Evolutionary conservation across 2,329 filamentous ascomycete genomes (phyloP).

Genomic region (Penicillium sp.): DNA sequence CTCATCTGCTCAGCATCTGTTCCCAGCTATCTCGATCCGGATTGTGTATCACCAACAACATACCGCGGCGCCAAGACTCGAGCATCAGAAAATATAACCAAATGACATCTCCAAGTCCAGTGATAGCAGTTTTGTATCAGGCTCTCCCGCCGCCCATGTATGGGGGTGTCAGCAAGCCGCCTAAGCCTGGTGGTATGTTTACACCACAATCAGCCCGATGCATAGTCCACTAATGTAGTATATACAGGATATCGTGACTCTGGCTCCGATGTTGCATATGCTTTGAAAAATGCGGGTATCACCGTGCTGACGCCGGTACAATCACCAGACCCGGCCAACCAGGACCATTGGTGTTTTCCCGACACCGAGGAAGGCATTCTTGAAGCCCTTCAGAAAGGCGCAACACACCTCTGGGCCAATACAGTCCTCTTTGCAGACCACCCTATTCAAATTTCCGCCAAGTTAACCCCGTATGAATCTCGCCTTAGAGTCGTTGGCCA

Average conservation of each 20-base stretch:
- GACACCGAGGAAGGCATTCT: constrained; percentile 47
- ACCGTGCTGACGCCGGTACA: constrained; percentile 33
- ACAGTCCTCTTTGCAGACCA: constrained; percentile 51
- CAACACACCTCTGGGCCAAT: constrained; percentile 52
- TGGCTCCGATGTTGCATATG: constrained; percentile 50
- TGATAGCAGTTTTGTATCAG: constrained; percentile 49
- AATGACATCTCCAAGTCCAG: constrained; percentile 5
- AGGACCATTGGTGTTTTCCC: constrained; percentile 44
- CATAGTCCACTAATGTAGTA: neutral
- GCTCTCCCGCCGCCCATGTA: constrained; percentile 48
- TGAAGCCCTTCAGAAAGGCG: constrained; percentile 39
- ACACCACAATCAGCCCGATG: neutral
- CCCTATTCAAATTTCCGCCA: constrained; percentile 46
- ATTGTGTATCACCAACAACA: neutral
- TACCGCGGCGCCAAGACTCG: neutral
- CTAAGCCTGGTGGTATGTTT: constrained; percentile 47
- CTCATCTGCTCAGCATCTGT: neutral
- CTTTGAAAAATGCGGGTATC: constrained; percentile 32
- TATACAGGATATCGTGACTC: constrained; percentile 49
- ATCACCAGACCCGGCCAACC: constrained; percentile 28
- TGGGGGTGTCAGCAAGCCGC: constrained; percentile 49
- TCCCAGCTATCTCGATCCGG: neutral
- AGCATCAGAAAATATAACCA: neutral
- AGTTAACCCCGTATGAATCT: constrained; percentile 30
- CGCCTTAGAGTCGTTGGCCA: constrained; percentile 46